Percentiles rank a stretch among this genome's conserved stretches.
Conservation (phyloP, 208 protist genomes). For the Acanthamoeba healyi region DNA sequence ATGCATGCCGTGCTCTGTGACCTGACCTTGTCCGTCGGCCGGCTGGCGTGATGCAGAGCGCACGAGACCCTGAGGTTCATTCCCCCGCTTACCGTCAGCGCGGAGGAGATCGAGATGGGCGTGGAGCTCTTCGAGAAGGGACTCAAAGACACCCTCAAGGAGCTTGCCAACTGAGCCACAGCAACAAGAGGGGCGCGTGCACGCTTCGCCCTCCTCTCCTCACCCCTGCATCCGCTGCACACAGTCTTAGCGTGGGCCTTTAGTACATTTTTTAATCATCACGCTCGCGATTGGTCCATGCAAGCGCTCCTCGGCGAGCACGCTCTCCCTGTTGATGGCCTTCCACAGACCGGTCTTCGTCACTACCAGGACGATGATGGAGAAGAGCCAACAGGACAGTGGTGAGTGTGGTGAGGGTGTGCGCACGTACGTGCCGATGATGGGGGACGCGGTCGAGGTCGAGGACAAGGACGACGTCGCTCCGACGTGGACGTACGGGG, state of each 20-base stretch:
- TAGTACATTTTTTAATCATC: too few species aligned
- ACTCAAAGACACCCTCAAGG: slow-evolving; percentile 62
- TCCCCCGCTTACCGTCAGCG: slow-evolving; percentile 78
- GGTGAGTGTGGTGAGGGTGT: too few species aligned
- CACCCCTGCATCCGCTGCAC: too few species aligned
- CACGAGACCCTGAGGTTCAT: slow-evolving; percentile 84
- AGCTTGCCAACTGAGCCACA: slow-evolving; percentile 10
- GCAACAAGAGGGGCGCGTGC: too few species aligned
- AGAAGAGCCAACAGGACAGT: too few species aligned
- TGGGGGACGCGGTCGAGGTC: neutral
- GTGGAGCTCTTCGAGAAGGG: slow-evolving; percentile 76
- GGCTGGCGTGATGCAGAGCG: neutral
- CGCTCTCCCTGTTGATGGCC: too few species aligned
- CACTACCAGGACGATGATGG: too few species aligned
- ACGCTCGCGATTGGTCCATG: too few species aligned
- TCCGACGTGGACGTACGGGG: neutral
- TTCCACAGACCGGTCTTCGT: too few species aligned
- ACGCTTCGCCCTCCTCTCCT: too few species aligned
- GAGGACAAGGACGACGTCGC: neutral
- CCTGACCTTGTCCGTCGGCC: neutral
- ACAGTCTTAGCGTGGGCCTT: too few species aligned
- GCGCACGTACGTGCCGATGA: neutral
- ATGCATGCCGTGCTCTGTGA: neutral
- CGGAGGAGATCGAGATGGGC: slow-evolving; percentile 73
- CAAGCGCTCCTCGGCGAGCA: too few species aligned